Evolutionary conservation across 345 rosid species (phyloP).

Genomic region (Combretum micranthum): DNA sequence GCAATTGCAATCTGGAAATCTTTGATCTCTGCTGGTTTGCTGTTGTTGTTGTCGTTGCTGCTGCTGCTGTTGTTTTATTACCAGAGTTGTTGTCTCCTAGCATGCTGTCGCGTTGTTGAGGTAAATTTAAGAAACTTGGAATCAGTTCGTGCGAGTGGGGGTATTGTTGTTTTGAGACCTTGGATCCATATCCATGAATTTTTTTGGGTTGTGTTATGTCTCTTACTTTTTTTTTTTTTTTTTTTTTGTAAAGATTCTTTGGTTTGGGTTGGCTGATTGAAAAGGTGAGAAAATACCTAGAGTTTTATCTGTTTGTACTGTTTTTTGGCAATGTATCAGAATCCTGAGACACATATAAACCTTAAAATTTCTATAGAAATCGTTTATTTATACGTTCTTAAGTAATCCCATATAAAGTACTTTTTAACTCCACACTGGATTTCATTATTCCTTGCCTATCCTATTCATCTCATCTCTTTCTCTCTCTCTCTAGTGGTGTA

Average conservation of each 20-base stretch:
- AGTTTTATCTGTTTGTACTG: constrained; percentile 53
- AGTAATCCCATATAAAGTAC: too few relatives aligned
- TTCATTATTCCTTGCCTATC: too few relatives aligned
- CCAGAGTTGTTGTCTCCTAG: constrained; percentile 11
- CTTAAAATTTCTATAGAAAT: constrained; percentile 3
- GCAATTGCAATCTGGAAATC: constrained; percentile 70
- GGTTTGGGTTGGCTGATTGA: constrained; percentile 29
- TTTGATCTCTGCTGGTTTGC: constrained; percentile 54
- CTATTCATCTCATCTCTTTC: too few relatives aligned
- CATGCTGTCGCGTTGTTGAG: constrained; percentile 10
- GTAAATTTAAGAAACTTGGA: constrained; percentile 56
- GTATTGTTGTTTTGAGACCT: constrained; percentile 40
- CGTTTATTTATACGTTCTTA: constrained; percentile 14
- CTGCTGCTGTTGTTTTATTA: too few relatives aligned
- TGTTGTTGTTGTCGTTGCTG: constrained; percentile 37
- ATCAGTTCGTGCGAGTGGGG: constrained; percentile 34
- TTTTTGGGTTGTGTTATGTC: not conserved
- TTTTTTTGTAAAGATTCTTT: too few relatives aligned
- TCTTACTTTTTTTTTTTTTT: constrained; percentile 13
- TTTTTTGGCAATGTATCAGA: constrained; percentile 35
- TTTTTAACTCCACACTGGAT: too few relatives aligned
- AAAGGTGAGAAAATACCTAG: constrained; percentile 45
- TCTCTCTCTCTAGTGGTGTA: too few relatives aligned
- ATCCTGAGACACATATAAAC: constrained; percentile 10
- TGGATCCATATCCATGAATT: constrained; percentile 49